Percentiles rank a stretch among this genome's conserved stretches.
Evolutionary conservation across 2,329 filamentous ascomycete species (phyloP).

Genomic region (Fusarium multiceps): DNA sequence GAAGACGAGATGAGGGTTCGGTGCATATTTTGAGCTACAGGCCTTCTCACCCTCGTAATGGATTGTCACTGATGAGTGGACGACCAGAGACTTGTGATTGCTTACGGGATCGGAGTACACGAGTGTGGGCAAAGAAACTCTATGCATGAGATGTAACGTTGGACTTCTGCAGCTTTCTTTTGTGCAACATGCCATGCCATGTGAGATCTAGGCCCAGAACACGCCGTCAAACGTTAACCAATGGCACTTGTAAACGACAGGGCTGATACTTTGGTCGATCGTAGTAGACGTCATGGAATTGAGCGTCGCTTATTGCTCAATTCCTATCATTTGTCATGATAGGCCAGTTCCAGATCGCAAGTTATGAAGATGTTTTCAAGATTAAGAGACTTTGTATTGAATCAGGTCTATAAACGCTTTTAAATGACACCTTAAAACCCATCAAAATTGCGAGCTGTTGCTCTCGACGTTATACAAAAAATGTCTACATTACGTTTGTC

Average conservation of each 20-base stretch:
- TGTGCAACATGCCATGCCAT: slow-evolving; percentile 15
- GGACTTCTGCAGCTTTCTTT: slow-evolving; percentile 3
- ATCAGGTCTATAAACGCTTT: slow-evolving; percentile 40
- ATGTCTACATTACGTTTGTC: slow-evolving; percentile 39
- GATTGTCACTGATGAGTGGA: background rate
- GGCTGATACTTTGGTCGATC: slow-evolving; percentile 7
- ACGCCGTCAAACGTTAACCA: slow-evolving; percentile 14
- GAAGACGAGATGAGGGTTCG: slow-evolving; percentile 5
- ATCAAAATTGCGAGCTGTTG: slow-evolving; percentile 23
- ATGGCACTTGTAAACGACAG: slow-evolving; percentile 1
- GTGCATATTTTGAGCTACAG: background rate
- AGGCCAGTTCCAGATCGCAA: background rate
- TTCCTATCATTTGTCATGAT: background rate
- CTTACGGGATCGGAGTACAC: background rate
- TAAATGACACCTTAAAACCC: slow-evolving; percentile 32
- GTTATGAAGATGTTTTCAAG: background rate
- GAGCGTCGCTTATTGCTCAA: slow-evolving; percentile 1
- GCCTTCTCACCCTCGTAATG: background rate
- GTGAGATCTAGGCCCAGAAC: slow-evolving; percentile 15
- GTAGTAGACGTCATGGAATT: slow-evolving; percentile 19
- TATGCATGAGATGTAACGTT: slow-evolving; percentile 14
- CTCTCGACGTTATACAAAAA: slow-evolving; percentile 32
- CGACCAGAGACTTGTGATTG: background rate
- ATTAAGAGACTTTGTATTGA: slow-evolving; percentile 18
- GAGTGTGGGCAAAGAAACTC: background rate